phyloP scores from a whole-genome alignment of 371 early-diverging fungal genomes.

The Haplosporangium sp. region DNA sequence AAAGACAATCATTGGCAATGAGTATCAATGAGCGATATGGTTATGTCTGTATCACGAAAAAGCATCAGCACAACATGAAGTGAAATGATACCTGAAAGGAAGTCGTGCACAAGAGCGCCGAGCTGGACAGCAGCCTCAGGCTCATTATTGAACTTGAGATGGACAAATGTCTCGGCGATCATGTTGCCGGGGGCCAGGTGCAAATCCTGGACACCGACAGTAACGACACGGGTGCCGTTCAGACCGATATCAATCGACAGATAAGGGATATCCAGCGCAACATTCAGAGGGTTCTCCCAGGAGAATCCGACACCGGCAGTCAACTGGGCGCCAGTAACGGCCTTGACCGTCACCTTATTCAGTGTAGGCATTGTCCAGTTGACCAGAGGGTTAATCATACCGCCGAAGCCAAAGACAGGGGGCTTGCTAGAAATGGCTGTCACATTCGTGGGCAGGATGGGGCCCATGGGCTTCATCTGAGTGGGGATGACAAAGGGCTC shows the following conservation, averaged over 20 bases:
- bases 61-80: neutral
- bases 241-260: constrained; percentile 35
- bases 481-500: constrained; percentile 34
- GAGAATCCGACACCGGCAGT: constrained; percentile 44
- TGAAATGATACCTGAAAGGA: constrained; percentile 29
- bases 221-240: constrained; percentile 40
- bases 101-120: constrained; percentile 33
- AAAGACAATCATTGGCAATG: neutral
- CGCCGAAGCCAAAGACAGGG: constrained; percentile 36
- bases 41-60: neutral
- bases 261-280: constrained; percentile 42
- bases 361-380: constrained; percentile 32
- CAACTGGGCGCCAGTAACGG: constrained; percentile 34
- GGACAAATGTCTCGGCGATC: constrained; percentile 30
- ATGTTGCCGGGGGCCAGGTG: constrained; percentile 35
- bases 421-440: constrained; percentile 11
- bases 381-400: constrained; percentile 33
- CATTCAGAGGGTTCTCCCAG: constrained; percentile 46
- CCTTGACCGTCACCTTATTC: constrained; percentile 37
- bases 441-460: constrained; percentile 15
- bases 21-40: neutral
- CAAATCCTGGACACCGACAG: constrained; percentile 25
- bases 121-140: constrained; percentile 32
- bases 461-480: constrained; percentile 20
- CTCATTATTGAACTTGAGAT: constrained; percentile 50